Evolutionary conservation across 2,329 filamentous ascomycete genomes (phyloP).

Genomic region (Ophiosphaerella narmari): DNA sequence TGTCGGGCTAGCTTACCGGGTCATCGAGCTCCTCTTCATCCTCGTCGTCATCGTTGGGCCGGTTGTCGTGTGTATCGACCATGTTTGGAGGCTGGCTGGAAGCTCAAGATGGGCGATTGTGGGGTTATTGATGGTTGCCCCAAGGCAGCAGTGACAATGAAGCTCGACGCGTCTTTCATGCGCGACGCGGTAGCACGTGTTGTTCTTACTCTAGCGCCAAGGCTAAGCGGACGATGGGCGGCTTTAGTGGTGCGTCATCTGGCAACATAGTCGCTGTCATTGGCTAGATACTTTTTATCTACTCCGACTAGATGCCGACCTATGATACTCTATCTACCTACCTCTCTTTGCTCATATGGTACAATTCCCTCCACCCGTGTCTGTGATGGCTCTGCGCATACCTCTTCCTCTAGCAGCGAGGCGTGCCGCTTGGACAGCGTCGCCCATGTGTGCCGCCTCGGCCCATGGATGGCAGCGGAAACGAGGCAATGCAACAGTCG

Average conservation of each 20-base stretch:
- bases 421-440: slow-evolving; percentile 34
- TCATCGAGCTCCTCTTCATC: slow-evolving; percentile 75
- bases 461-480: slow-evolving; percentile 43
- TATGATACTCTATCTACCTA: no score
- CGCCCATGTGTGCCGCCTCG: slow-evolving; percentile 34
- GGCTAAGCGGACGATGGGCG: slow-evolving; percentile 17
- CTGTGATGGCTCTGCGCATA: slow-evolving; percentile 46
- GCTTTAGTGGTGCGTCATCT: slow-evolving; percentile 31
- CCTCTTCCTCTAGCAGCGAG: slow-evolving; percentile 39
- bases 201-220: background rate
- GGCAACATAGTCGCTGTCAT: slow-evolving; percentile 23
- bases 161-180: slow-evolving; percentile 20
- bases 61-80: slow-evolving; percentile 38
- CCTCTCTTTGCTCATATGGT: no score
- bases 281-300: slow-evolving; percentile 20
- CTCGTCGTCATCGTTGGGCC: slow-evolving; percentile 57
- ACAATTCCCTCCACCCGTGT: slow-evolving; percentile 21
- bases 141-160: slow-evolving; percentile 17
- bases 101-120: background rate
- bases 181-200: slow-evolving; percentile 30
- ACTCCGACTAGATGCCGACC: background rate
- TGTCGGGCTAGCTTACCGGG: slow-evolving; percentile 50
- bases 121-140: background rate
- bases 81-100: slow-evolving; percentile 18
- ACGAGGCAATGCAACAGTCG: slow-evolving; percentile 59